These are phyloP conservation scores for Verticillium tricorpus DNA, from an alignment of 2,329 filamentous ascomycete genomes.

Conservation along the genomic window DNA sequence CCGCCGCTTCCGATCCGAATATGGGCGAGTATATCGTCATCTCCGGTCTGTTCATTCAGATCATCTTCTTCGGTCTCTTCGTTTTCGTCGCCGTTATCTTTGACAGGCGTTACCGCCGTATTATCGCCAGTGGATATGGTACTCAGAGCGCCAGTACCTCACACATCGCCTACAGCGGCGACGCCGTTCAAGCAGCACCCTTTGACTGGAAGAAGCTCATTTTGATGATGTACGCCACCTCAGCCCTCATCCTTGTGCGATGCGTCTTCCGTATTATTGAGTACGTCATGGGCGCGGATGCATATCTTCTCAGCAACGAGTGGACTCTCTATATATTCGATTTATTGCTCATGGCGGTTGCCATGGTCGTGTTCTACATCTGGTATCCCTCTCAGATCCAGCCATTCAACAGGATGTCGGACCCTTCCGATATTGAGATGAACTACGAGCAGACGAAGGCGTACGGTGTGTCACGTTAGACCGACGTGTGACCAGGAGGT, in stretches of 20 bases:
- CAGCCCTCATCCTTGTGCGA: slow-evolving; percentile 31
- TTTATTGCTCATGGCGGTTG: slow-evolving; percentile 25
- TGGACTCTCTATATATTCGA: slow-evolving; percentile 31
- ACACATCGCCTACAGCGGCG: too few relatives aligned
- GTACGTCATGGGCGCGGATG: slow-evolving; percentile 29
- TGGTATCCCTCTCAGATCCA: too few relatives aligned
- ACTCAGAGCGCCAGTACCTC: neutral
- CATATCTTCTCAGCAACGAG: slow-evolving; percentile 26
- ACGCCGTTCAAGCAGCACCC: too few relatives aligned
- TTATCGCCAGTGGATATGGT: slow-evolving; percentile 13
- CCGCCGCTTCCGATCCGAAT: slow-evolving; percentile 15
- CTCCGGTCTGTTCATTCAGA: slow-evolving; percentile 47
- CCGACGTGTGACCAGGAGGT: too few relatives aligned
- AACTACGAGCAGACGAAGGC: too few relatives aligned
- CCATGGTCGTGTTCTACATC: slow-evolving; percentile 12
- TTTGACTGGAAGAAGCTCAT: slow-evolving; percentile 24
- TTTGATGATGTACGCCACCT: slow-evolving; percentile 17
- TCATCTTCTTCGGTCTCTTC: slow-evolving; percentile 54
- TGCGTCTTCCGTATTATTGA: slow-evolving; percentile 36
- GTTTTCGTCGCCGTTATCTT: slow-evolving; percentile 41
- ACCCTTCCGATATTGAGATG: too few relatives aligned
- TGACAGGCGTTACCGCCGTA: slow-evolving; percentile 25
- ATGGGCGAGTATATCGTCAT: slow-evolving; percentile 44
- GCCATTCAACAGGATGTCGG: too few relatives aligned
- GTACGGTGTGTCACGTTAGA: too few relatives aligned